Evolutionary conservation across 2,329 filamentous ascomycete species (phyloP), one percentile per base, ranked within the genome.

Genomic region (Fusarium graminum): DNA sequence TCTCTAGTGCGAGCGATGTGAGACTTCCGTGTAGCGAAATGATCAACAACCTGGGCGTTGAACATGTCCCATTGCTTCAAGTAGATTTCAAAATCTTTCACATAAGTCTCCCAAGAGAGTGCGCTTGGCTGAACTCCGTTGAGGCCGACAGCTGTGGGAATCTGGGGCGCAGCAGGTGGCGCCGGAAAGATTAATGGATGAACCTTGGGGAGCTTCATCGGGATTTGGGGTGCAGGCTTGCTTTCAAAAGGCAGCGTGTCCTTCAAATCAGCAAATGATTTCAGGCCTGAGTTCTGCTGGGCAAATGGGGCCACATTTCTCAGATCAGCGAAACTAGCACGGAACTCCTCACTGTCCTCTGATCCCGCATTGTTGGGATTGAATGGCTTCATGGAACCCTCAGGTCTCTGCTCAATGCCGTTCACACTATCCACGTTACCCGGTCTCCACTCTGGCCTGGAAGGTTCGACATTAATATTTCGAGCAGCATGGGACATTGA

Each of bases 401-500:
- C 75, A 7, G 55, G 39, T 22, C 64, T 58, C 16, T 70, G 61
- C 11, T 59, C 59, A 11, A 72, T 67, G 6, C 66, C 66, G 11
- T 75, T 74, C 7, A 68, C 50, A 2, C 61, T 63, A 4, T 75
- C 72, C 5, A 79, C 75, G 54, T 86, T 78, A 5, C 85, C 85
- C 4, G 85, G 79, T 43, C 86, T 79, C 86, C 86, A 89, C 58
- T 88, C 86, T 6, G 84, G 83, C 39, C 86, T 80, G 4, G 85
- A 83, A 0, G 86, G 86, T 68, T 88, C 86, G 13, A 88, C 83
- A 2, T 81, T 81, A 36, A 88, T 87, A 36, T 83, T 86, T 29
- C 86, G 81, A 19, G 81, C 80, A 32, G 39, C 70, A 52, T 63
- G 74, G 26, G 62, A 59, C 32, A 34, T 30, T 16, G 59, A 16